These are phyloP conservation scores for Chlorokybus atmophyticus DNA, from an alignment of 139 green algal species.

Conservation along the genomic window DNA sequence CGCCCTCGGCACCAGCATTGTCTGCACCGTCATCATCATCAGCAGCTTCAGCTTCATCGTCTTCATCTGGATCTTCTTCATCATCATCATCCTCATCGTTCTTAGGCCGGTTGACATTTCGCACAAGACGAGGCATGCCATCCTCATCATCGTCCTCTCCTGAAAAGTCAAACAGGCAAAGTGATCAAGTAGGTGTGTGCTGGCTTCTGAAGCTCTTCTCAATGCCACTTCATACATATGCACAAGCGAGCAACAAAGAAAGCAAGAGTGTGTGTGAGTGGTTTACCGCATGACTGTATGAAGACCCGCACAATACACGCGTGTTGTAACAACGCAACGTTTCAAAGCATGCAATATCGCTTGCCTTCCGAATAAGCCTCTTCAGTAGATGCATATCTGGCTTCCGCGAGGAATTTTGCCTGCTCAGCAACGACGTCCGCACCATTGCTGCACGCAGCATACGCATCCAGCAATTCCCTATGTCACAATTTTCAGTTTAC, in stretches of 20 bases:
- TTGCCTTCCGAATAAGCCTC: background rate
- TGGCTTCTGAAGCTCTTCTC: background rate
- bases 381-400: background rate
- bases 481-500: too few species aligned
- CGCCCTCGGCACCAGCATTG: background rate
- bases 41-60: conserved; percentile 1
- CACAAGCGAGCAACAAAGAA: background rate
- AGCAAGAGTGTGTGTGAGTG: background rate
- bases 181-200: background rate
- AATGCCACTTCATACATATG: background rate
- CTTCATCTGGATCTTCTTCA: background rate
- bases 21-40: background rate
- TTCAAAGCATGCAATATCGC: background rate
- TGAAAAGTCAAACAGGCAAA: background rate
- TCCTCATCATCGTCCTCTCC: conserved; percentile 9
- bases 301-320: background rate
- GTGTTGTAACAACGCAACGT: background rate
- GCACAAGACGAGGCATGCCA: background rate
- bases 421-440: conserved; percentile 70
- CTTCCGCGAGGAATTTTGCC: conserved; percentile 12
- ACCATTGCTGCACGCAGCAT: conserved; percentile 55
- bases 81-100: too few species aligned
- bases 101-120: background rate
- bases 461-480: conserved; percentile 64
- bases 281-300: background rate